Base-by-base conservation (phyloP, 768 basidiomycete species). In the Clitopilus passeckerianus region DNA sequence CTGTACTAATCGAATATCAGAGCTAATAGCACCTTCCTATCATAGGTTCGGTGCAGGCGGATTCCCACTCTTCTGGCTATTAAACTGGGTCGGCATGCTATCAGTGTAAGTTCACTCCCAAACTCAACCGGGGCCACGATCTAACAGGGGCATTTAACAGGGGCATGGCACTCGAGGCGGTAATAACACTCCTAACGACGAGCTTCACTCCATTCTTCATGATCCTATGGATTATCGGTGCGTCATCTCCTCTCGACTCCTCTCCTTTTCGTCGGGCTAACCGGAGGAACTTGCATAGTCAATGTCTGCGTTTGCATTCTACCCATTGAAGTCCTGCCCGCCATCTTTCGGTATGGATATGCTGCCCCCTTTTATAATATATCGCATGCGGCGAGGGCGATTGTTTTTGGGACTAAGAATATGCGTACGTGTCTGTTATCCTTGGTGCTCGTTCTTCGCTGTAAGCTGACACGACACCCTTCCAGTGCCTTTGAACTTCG, bases 321-420 rank as follows among this genome's bases (percentile, higher is more conserved):
- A 65, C 89, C 90, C 0, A 77, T 89, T 37, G 79, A 83, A 56
- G 69, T 83, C 1, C 72, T 89, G 1, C 87, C 88, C 0, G 63
- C 63, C 35, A 60, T 90, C 59, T 89, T 79, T 70, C 79, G 76
- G 50, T 90, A 90, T 60, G 90, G 87, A 0, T 88, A 84, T 62
- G 87, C 82, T 0, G 77, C 76, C 62, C 90, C 90, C 0, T 90
- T 91, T 65, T 90, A 87, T 67, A 88, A 90, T 64, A 75, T 90
- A 23, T 83, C 85, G 15, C 71, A 75, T 43, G 82, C 86, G 0
- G 78, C 84, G 3, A 77, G 90, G 20, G 75, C 82, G 23, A 75
- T 91, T 58, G 68, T 87, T n/a, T 90, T 91, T 63, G 73, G 79
- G 37, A 88, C 87, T 1, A 83, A 81, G 66, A 85, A 87, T 60